Percentiles rank a stretch among this genome's conserved stretches.
Conservation (phyloP, 805 yeast species). For the Cyberlindnera mrakii region DNA sequence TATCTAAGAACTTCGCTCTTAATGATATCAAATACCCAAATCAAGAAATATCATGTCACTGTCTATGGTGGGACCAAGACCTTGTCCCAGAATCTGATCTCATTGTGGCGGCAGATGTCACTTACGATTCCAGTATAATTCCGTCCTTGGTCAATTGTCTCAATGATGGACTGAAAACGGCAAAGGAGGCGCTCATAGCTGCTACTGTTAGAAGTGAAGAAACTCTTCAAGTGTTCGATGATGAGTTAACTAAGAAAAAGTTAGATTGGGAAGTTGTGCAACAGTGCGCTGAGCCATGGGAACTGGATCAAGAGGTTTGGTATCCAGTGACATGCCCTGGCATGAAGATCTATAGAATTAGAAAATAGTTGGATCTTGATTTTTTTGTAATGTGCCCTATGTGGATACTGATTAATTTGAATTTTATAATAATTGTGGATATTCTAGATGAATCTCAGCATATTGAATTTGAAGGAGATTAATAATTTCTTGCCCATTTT, state of each 20-base stretch:
- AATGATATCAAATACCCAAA: conserved; percentile 30
- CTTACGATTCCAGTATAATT: conserved; percentile 65
- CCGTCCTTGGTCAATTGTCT: conserved; percentile 49
- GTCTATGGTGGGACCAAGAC: conserved; percentile 57
- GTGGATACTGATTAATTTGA: too few species aligned
- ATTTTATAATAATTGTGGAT: too few species aligned
- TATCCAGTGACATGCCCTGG: conserved; percentile 14
- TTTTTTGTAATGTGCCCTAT: too few species aligned
- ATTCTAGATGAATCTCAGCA: too few species aligned
- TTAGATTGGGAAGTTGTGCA: conserved; percentile 17
- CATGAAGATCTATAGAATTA: conserved; percentile 10
- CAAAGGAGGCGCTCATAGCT: conserved; percentile 43
- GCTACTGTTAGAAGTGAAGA: conserved; percentile 68
- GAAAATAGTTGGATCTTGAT: neutral
- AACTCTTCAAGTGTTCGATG: conserved; percentile 41
- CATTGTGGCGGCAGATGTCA: conserved; percentile 81
- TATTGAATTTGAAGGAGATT: too few species aligned
- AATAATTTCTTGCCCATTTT: too few species aligned
- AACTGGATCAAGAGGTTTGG: conserved; percentile 24
- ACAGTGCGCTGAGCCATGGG: conserved; percentile 10
- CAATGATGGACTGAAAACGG: conserved; percentile 14
- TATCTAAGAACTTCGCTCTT: conserved; percentile 37
- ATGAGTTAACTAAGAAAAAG: conserved; percentile 20
- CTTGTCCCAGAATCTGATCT: conserved; percentile 32
- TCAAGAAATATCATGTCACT: conserved; percentile 25